Conservation (phyloP, 2,329 filamentous ascomycete species). For the Curvularia sp. region DNA sequence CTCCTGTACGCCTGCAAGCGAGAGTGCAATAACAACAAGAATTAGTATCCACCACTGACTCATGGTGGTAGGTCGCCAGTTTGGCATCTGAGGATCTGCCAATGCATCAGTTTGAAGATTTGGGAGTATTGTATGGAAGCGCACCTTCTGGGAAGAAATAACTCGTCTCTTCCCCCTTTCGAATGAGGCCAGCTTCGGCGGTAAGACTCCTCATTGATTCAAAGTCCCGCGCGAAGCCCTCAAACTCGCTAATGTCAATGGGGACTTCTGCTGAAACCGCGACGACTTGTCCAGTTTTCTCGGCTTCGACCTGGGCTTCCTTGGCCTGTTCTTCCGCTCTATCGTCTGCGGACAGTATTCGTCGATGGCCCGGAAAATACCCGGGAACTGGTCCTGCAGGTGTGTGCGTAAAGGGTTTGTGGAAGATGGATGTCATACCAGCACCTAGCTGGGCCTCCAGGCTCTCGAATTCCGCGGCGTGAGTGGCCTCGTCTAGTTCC, state of each 20-base stretch:
- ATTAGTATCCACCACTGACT: slow-evolving; percentile 46
- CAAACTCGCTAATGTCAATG: slow-evolving; percentile 53
- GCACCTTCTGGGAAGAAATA: slow-evolving; percentile 49
- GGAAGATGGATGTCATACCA: slow-evolving; percentile 46
- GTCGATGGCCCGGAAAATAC: slow-evolving; percentile 28
- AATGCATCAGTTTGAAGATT: slow-evolving; percentile 5
- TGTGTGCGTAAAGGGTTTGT: slow-evolving; percentile 44
- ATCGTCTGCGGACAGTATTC: slow-evolving; percentile 29
- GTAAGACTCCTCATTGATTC: slow-evolving; percentile 41
- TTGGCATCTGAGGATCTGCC: slow-evolving; percentile 49
- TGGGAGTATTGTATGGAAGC: neutral
- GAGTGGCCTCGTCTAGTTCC: slow-evolving; percentile 40
- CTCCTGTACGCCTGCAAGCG: slow-evolving; percentile 47
- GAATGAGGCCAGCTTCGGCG: slow-evolving; percentile 18
- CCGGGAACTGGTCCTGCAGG: slow-evolving; percentile 20
- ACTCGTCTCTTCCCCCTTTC: slow-evolving; percentile 39
- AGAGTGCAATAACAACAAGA: slow-evolving; percentile 44
- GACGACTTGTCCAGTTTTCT: slow-evolving; percentile 54
- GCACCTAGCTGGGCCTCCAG: slow-evolving; percentile 47
- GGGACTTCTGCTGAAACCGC: slow-evolving; percentile 51
- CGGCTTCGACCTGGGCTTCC: slow-evolving; percentile 52
- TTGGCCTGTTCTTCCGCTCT: slow-evolving; percentile 31
- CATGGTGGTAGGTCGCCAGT: slow-evolving; percentile 52
- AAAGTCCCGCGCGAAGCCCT: slow-evolving; percentile 44
- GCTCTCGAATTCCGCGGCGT: slow-evolving; percentile 46